These are phyloP conservation scores for Verticillium isaacii DNA, from an alignment of 2,329 filamentous ascomycete species.

Conservation along the genomic window DNA sequence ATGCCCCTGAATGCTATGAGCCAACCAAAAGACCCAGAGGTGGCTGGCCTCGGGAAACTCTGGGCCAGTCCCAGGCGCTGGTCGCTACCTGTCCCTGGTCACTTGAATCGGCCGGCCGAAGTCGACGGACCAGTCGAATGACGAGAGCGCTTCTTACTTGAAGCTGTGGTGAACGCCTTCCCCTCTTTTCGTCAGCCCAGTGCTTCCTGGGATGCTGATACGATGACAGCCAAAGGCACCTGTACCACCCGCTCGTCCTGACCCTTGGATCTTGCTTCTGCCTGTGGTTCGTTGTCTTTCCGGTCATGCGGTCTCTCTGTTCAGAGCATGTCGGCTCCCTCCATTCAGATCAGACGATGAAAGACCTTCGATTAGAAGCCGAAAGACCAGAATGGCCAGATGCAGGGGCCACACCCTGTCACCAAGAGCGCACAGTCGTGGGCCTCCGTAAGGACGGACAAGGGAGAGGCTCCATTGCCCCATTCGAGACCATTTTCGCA, in stretches of 20 bases:
- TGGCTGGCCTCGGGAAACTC: constrained; percentile 9
- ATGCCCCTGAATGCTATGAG: neutral
- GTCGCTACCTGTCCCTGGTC: constrained; percentile 3
- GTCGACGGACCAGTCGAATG: constrained; percentile 4
- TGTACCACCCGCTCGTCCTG: neutral
- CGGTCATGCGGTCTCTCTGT: neutral
- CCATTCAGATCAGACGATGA: neutral
- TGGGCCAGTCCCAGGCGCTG: constrained; percentile 8
- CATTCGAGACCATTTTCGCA: neutral
- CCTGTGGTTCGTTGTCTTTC: neutral
- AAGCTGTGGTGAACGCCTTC: neutral
- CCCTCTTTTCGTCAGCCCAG: neutral
- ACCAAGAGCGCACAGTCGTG: neutral
- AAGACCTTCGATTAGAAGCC: neutral
- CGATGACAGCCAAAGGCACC: neutral
- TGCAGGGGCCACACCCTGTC: neutral
- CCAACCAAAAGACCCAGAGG: constrained; percentile 2
- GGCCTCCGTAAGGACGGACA: neutral
- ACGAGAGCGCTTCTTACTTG: neutral
- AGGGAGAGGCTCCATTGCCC: neutral
- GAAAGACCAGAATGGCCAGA: neutral
- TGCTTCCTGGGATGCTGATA: neutral
- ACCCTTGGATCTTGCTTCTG: neutral
- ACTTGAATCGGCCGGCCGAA: constrained; percentile 7
- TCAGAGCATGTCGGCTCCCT: neutral